A percentile compares a stretch with the other conserved stretches of the same genome.
phyloP scores from a whole-genome alignment of 1,284 basidiomycete species.

The Tilletiaria anomala region DNA sequence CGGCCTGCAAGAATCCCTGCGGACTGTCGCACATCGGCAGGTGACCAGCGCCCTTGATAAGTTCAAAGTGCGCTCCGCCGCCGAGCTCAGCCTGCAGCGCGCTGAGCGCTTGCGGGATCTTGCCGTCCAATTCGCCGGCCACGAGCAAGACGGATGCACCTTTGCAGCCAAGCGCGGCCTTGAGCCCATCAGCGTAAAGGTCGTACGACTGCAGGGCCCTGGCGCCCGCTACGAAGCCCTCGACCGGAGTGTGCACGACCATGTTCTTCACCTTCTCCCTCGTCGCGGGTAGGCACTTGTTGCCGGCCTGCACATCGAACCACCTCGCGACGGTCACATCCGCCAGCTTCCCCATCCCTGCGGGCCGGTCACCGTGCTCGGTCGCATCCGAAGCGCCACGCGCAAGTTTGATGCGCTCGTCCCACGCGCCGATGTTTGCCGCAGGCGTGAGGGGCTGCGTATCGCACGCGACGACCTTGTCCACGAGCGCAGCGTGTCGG shows the following conservation, averaged over 20 bases:
- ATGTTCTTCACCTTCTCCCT: too few relatives aligned
- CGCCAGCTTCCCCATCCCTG: conserved; percentile 38
- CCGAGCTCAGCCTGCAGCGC: conserved; percentile 29
- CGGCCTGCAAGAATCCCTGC: conserved; percentile 16
- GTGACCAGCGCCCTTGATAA: conserved; percentile 39
- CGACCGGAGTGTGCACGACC: conserved; percentile 36
- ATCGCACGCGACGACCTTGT: conserved; percentile 40
- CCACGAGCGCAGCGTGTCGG: conserved; percentile 32
- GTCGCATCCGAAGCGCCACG: not conserved
- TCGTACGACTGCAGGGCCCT: conserved; percentile 42
- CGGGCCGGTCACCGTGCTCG: too few relatives aligned
- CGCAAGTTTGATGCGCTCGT: conserved; percentile 41
- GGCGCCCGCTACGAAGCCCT: conserved; percentile 41
- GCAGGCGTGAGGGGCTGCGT: conserved; percentile 41
- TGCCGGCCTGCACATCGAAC: conserved; percentile 35
- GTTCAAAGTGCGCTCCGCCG: conserved; percentile 29
- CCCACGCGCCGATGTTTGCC: conserved; percentile 41
- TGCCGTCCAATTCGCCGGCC: conserved; percentile 42
- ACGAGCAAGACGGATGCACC: conserved; percentile 36
- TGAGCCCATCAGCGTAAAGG: conserved; percentile 32
- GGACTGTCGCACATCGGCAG: conserved; percentile 42
- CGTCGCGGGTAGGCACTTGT: too few relatives aligned
- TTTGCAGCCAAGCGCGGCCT: conserved; percentile 18
- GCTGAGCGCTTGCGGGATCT: conserved; percentile 39
- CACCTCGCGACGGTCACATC: conserved; percentile 41